These are phyloP conservation scores for Pseudocercospora ulei DNA, from an alignment of 2,329 filamentous ascomycete genomes.

Conservation along the genomic window DNA sequence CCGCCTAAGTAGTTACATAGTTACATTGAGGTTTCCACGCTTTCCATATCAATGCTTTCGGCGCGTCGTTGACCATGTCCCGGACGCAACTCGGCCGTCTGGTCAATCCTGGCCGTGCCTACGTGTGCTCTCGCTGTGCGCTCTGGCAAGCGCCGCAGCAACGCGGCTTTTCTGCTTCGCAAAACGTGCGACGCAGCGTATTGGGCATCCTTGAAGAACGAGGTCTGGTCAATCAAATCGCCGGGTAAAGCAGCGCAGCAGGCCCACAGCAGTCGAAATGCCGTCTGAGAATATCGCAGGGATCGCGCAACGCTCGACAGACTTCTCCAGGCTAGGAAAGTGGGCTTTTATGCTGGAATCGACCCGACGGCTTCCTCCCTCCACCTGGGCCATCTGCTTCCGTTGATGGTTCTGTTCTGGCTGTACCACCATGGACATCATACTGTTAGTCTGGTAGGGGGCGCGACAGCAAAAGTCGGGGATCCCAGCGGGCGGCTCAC, in stretches of 20 bases:
- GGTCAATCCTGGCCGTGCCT: background rate
- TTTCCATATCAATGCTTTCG: too few relatives aligned
- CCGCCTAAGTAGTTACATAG: too few relatives aligned
- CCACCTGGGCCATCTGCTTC: slow-evolving; percentile 70
- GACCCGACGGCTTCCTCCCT: slow-evolving; percentile 72
- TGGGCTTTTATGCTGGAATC: slow-evolving; percentile 69
- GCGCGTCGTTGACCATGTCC: slow-evolving; percentile 6
- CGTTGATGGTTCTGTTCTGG: slow-evolving; percentile 77
- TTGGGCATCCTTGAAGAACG: slow-evolving; percentile 60
- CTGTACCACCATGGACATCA: slow-evolving; percentile 67
- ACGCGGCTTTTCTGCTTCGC: background rate
- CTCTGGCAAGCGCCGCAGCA: background rate
- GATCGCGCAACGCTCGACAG: slow-evolving; percentile 50
- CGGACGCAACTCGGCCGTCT: slow-evolving; percentile 7
- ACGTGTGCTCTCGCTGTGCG: slow-evolving; percentile 11
- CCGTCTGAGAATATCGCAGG: slow-evolving; percentile 21
- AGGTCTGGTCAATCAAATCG: slow-evolving; percentile 63
- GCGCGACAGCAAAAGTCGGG: slow-evolving; percentile 66
- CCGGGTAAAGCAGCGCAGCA: slow-evolving; percentile 48
- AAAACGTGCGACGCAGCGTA: slow-evolving; percentile 15
- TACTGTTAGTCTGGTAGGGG: slow-evolving; percentile 51
- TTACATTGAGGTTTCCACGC: too few relatives aligned
- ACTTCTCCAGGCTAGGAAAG: slow-evolving; percentile 54
- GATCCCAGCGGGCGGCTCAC: slow-evolving; percentile 64
- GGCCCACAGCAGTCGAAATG: slow-evolving; percentile 1